Evolutionary conservation across 306 rosid genomes (phyloP), one percentile per base, ranked within the genome.

Genomic region (Malus sieversii): DNA sequence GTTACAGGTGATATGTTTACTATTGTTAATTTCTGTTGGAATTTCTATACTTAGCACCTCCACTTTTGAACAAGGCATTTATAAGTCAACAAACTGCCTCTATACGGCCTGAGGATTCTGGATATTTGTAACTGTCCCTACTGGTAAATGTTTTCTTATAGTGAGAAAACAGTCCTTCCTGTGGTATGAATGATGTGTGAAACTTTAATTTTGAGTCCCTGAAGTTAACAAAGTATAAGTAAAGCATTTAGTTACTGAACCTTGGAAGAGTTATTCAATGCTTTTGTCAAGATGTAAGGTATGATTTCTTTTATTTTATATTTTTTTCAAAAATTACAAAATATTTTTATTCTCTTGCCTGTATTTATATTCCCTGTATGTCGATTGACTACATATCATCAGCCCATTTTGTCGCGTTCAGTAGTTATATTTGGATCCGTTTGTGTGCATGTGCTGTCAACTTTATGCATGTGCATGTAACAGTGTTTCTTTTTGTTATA

Each of bases 1-100:
- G 96, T 75, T 92, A 90, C 94, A 92, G 98, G 98, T 95, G 72
- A 81, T 52, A 68, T 71, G 32, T 55, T 51, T 72, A 29, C 60
- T 23, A 51, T 71, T 38, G 40, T 27, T 15, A 29, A 60, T 67
- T 10, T 35, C 25, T 25, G 33, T 57, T 68, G 61, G 48, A 57
- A 27, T 29, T 42, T 71, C 23, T 4, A 20, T 48, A 0, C 61
- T 20, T 20, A 12, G 32, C 25, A 5, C 32, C 46, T 45, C 35
- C 19, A 11, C 20, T 57, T 13, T 48, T 58, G 33, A 19, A 57
- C 14, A 23, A 58, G 44, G 22, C 23, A 10, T 27, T 59, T 22
- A 13, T 25, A 44, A 48, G 25, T 61, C 40, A 18, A 6, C 40
- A 72, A 38, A n/a, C 22, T 58, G 44, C 30, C 32, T 27, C 7